These are phyloP conservation scores for Arachnopeziza araneosa DNA, from an alignment of 2,329 filamentous ascomycete genomes.

Conservation along the genomic window DNA sequence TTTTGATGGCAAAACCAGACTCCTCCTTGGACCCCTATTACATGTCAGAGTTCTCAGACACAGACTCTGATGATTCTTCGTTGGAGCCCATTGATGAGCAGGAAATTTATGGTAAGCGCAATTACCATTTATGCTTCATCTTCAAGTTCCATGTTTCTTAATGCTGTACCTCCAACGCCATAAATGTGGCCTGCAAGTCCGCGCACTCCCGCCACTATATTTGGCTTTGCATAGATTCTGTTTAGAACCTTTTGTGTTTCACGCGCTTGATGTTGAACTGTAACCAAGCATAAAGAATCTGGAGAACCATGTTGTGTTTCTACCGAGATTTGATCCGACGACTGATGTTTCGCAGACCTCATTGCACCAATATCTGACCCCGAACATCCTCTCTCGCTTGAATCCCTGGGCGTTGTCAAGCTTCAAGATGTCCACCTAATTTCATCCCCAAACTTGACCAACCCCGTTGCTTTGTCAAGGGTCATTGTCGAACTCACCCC, in stretches of 20 bases:
- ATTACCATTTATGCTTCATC: not conserved
- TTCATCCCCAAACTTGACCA: conserved; percentile 52
- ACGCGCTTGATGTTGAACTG: not conserved
- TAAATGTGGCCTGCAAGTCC: not conserved
- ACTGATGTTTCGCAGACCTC: conserved; percentile 59
- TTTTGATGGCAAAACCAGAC: conserved; percentile 25
- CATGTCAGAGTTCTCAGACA: conserved; percentile 28
- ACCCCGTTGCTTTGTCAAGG: conserved; percentile 54
- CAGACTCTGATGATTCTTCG: conserved; percentile 47
- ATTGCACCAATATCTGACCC: conserved; percentile 94
- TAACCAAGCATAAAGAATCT: not conserved
- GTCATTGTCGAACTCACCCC: conserved; percentile 89
- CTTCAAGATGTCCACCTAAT: conserved; percentile 86
- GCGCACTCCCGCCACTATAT: not conserved
- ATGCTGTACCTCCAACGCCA: not conserved
- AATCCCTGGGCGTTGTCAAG: conserved; percentile 89
- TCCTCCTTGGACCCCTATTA: conserved; percentile 32
- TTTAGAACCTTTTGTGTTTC: conserved; percentile 2
- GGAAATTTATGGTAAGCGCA: conserved; percentile 76
- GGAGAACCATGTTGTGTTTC: conserved; percentile 5
- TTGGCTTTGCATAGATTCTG: not conserved
- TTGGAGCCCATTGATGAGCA: conserved; percentile 91
- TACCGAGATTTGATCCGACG: conserved; percentile 10
- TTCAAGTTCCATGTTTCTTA: not conserved
- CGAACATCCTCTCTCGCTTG: conserved; percentile 90